Evolutionary conservation across 331 rosid species (phyloP).

Genomic region (Quercus lobata): DNA sequence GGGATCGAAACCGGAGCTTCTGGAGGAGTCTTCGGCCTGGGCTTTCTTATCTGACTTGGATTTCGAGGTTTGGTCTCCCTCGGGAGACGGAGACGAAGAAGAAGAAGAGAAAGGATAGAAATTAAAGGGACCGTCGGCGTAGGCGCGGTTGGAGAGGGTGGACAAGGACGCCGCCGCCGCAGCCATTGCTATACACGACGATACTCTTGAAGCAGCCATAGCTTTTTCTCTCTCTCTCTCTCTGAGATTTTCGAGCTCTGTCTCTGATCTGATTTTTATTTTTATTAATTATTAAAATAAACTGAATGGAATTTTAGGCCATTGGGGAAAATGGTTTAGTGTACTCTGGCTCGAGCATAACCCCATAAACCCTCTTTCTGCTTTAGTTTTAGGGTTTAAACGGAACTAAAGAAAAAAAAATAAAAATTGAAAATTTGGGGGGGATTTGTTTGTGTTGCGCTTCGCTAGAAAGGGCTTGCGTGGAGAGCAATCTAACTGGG

Average conservation of each 20-base stretch:
- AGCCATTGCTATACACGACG: constrained; percentile 59
- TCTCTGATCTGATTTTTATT: neutral
- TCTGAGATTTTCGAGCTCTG: constrained; percentile 18
- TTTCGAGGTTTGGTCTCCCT: constrained; percentile 36
- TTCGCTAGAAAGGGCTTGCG: neutral
- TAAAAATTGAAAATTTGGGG: neutral
- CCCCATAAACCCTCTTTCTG: constrained; percentile 22
- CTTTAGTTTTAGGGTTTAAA: constrained; percentile 39
- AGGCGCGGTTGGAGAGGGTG: constrained; percentile 43
- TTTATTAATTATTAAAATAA: neutral
- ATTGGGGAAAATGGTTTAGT: neutral
- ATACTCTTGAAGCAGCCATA: constrained; percentile 65
- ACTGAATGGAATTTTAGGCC: neutral
- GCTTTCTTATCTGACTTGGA: constrained; percentile 44
- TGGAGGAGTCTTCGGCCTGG: constrained; percentile 62
- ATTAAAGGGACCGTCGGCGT: constrained; percentile 65
- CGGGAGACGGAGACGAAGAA: constrained; percentile 11
- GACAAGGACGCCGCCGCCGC: constrained; percentile 68
- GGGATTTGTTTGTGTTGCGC: neutral
- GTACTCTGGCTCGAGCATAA: constrained; percentile 20
- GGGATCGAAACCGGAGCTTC: constrained; percentile 75
- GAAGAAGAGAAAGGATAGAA: constrained; percentile 46
- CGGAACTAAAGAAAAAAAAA: neutral
- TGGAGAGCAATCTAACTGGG: constrained; percentile 19
- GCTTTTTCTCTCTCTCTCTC: neutral